Conservation (phyloP, 2,329 filamentous ascomycete species). For the Aspergillus fischeri region DNA sequence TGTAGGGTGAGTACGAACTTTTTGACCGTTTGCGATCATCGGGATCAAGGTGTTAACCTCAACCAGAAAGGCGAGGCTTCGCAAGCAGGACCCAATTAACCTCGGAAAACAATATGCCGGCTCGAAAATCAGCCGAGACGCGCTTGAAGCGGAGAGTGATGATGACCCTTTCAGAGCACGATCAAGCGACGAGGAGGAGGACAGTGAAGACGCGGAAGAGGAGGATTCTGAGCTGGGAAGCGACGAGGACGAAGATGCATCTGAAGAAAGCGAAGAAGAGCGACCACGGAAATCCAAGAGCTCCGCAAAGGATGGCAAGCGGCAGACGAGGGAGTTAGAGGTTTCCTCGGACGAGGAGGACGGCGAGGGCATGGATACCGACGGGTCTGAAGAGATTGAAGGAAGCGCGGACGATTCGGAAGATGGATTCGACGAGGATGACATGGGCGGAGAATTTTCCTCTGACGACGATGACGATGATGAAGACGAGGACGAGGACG, state of each 20-base stretch:
- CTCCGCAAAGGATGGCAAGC: conserved; percentile 12
- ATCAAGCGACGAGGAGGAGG: conserved; percentile 35
- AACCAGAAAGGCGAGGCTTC: conserved; percentile 72
- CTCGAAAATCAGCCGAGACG: conserved; percentile 66
- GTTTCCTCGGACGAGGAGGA: conserved; percentile 11
- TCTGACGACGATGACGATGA: conserved; percentile 24
- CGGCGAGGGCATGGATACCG: conserved; percentile 18
- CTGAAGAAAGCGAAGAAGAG: conserved; percentile 14
- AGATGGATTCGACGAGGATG: conserved; percentile 22
- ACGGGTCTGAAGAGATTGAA: conserved; percentile 22
- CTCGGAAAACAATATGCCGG: conserved; percentile 80
- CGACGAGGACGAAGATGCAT: conserved; percentile 24
- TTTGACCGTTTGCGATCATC: not conserved
- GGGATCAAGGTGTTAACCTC: conserved; percentile 11
- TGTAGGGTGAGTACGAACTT: conserved; percentile 56
- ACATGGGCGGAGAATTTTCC: conserved; percentile 10
- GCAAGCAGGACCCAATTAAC: conserved; percentile 63
- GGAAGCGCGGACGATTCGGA: conserved; percentile 23
- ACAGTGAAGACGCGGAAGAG: conserved; percentile 21
- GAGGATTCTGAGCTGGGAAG: conserved; percentile 18
- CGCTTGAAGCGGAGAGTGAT: conserved; percentile 56
- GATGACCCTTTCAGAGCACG: conserved; percentile 42
- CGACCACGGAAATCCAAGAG: conserved; percentile 3
- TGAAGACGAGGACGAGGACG: conserved; percentile 20
- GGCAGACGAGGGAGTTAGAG: conserved; percentile 14